A percentile compares a stretch with the other conserved stretches of the same genome.
Evolutionary conservation across 2,329 filamentous ascomycete species (phyloP).

Genomic region (Sclerotinia sclerotiorum): DNA sequence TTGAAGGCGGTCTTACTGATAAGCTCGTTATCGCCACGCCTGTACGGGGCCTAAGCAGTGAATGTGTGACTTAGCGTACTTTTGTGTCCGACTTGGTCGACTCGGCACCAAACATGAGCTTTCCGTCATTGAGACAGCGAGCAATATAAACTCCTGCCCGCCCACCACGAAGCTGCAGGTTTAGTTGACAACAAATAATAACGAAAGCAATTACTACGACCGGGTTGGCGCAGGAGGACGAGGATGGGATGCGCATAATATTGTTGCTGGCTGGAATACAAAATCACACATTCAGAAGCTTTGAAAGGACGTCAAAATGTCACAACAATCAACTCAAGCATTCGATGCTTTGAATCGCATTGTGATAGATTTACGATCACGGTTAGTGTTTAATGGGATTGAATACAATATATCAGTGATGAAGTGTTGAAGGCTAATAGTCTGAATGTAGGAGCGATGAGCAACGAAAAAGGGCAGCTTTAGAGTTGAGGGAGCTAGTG

Average conservation of each 20-base stretch:
- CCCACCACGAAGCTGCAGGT: neutral
- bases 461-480: conserved; percentile 39
- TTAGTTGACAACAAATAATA: neutral
- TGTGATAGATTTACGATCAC: conserved; percentile 38
- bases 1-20: conserved; percentile 6
- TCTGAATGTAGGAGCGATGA: conserved; percentile 38
- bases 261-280: conserved; percentile 28
- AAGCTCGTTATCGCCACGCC: conserved; percentile 11
- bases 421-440: conserved; percentile 6
- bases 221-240: conserved; percentile 32
- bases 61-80: conserved; percentile 7
- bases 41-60: neutral
- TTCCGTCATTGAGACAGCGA: conserved; percentile 4
- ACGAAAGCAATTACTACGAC: conserved; percentile 11
- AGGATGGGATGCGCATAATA: conserved; percentile 33
- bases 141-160: neutral
- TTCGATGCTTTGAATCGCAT: conserved; percentile 39
- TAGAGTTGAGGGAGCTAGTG: conserved; percentile 40
- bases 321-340: conserved; percentile 37
- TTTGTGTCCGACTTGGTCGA: neutral
- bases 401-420: conserved; percentile 4
- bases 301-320: conserved; percentile 37
- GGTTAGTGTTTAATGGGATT: conserved; percentile 35
- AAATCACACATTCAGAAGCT: conserved; percentile 17
- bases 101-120: neutral